Evolutionary conservation across 148 eudicot species (phyloP), one percentile per base, ranked within the genome.

Genomic region (Vaccinium macrocarpon): DNA sequence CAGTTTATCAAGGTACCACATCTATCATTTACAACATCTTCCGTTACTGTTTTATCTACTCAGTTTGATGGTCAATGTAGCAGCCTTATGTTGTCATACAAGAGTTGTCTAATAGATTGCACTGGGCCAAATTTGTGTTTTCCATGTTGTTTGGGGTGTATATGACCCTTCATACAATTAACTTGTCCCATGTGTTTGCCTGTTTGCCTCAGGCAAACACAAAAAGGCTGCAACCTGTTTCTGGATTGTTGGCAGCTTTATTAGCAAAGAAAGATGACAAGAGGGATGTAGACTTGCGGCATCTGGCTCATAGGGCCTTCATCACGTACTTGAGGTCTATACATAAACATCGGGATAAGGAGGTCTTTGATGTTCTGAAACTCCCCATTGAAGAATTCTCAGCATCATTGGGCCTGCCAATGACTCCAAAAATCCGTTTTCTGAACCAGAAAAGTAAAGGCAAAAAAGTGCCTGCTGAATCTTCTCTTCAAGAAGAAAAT

Each of bases 361-460:
- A 96, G 78, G 83, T 93, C 83, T 94, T 96, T 86, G 94, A 96
- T 85, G 93, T 96, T 80, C 90, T 59, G 50, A 92, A 93, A 84
- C 92, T 96, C 80, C 93, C 93, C 11, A 82, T 93, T 68, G 95
- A 94, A 48, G 99, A 91, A 81, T 94, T 71, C 86, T 89, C 98
- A 68, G 98, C 97, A 74, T 96, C 99, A 32, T 59, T 94, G 85
- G 99, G 99, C 84, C 86, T 96, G 87, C 99, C 99, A 66, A 86
- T 91, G 91, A 94, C 98, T 38, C 99, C 99, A 23, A 91, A 89
- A 89, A 86, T 96, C 61, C 93, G 97, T 23, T 91, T 91, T 85
- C 72, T 92, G 61, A 91, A 89, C 29, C 89, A 86, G 82, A 94
- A 92, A 90, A 87, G 3, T 29, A 82, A 64, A 57, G 91, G 88